These are phyloP conservation scores for Protomyces gravidus DNA, from an alignment of 1,139 yeast genomes.

Conservation along the genomic window DNA sequence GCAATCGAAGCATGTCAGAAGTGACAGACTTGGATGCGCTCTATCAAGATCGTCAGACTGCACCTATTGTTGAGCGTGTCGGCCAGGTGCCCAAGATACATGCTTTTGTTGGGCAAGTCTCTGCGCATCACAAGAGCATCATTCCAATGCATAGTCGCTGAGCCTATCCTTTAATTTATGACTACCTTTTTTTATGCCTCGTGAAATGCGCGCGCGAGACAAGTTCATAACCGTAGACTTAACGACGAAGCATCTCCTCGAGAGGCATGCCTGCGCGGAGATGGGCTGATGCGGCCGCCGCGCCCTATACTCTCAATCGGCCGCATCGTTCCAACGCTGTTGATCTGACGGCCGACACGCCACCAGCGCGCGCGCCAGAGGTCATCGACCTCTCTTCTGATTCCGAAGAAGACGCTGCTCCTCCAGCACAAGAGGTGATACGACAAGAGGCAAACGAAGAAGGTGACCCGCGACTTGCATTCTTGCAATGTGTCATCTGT, in stretches of 20 bases:
- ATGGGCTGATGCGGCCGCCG: no score
- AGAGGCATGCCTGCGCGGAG: no score
- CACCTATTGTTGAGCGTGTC: not conserved
- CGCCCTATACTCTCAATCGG: no score
- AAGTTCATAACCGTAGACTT: no score
- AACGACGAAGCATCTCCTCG: no score
- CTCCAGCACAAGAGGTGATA: not conserved
- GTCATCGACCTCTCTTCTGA: constrained; percentile 24
- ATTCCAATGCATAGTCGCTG: no score
- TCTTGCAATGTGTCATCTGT: constrained; percentile 23
- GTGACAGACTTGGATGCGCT: not conserved
- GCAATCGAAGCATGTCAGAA: not conserved
- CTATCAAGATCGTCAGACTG: not conserved
- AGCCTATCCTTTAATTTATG: no score
- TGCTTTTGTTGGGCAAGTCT: not conserved
- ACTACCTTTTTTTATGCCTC: no score
- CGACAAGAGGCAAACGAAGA: constrained; percentile 13
- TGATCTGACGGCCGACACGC: not conserved
- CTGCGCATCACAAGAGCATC: not conserved
- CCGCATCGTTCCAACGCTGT: not conserved
- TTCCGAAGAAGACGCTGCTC: not conserved
- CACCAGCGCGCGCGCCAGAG: not conserved
- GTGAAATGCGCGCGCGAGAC: no score
- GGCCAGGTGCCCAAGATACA: not conserved
- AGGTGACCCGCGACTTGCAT: constrained; percentile 20